Evolutionary conservation across 768 basidiomycete species (phyloP).

Genomic region (Amanita pallidorosea): DNA sequence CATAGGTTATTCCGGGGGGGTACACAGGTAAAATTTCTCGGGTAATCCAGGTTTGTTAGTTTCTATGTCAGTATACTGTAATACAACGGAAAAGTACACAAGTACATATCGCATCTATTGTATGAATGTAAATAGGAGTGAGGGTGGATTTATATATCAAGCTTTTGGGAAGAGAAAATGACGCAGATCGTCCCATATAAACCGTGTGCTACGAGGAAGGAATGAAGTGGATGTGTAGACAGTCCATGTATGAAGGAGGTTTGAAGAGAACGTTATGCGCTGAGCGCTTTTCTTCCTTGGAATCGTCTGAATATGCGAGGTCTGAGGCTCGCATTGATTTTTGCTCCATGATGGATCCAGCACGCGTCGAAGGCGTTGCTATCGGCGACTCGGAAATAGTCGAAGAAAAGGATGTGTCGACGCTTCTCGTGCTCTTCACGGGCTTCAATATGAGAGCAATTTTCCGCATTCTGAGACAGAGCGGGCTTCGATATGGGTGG

Average conservation of each 20-base stretch:
- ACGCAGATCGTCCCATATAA: neutral
- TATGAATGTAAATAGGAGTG: conserved; percentile 1
- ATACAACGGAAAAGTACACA: conserved; percentile 1
- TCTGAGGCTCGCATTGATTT: neutral
- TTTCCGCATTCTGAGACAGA: conserved; percentile 20
- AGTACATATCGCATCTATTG: conserved; percentile 5
- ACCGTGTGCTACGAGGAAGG: neutral
- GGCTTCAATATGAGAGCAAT: conserved; percentile 17
- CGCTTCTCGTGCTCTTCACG: conserved; percentile 20
- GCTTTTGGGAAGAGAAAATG: neutral
- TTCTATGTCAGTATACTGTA: neutral
- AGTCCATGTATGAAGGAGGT: neutral
- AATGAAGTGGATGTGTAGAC: neutral
- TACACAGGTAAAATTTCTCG: too few species aligned
- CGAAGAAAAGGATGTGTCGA: conserved; percentile 23
- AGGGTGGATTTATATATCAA: neutral
- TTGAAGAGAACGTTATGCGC: conserved; percentile 1
- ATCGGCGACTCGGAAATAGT: conserved; percentile 38
- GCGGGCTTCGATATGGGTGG: conserved; percentile 21
- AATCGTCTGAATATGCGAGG: neutral
- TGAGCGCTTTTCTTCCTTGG: neutral
- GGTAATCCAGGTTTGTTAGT: too few species aligned
- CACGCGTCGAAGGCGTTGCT: conserved; percentile 35
- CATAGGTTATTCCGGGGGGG: neutral
- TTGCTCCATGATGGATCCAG: conserved; percentile 21